Evolutionary conservation across 257 asterid genomes (phyloP).

Genomic region (Lycium ferocissimum): DNA sequence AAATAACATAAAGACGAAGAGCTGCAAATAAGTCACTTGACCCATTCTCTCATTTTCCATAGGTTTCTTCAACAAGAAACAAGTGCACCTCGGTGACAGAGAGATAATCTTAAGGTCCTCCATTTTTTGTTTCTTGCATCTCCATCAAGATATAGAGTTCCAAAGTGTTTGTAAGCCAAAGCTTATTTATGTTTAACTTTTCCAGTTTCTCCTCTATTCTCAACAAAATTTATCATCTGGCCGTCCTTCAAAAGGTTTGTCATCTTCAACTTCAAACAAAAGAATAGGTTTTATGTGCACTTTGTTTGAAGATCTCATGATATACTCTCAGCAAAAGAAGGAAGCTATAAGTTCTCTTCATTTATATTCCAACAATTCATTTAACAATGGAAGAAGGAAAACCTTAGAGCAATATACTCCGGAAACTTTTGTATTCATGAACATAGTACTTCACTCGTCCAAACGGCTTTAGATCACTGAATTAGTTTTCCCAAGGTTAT

Average conservation of each 20-base stretch:
- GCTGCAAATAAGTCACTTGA: not conserved
- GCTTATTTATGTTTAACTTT: not conserved
- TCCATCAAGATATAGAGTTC: not conserved
- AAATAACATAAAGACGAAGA: not conserved
- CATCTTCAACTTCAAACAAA: conserved; percentile 17
- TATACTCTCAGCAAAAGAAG: not conserved
- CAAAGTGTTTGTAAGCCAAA: conserved; percentile 19
- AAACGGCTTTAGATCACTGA: not conserved
- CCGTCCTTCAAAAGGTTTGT: conserved; percentile 11
- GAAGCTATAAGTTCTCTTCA: not conserved
- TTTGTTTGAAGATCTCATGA: conserved; percentile 11
- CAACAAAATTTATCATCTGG: not conserved
- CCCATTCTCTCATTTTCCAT: conserved; percentile 1
- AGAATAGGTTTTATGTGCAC: not conserved
- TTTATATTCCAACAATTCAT: not conserved
- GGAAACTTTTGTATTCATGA: not conserved
- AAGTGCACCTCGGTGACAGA: not conserved
- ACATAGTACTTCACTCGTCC: not conserved
- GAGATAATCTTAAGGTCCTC: not conserved
- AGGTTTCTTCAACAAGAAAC: not conserved
- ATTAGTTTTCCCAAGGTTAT: not conserved
- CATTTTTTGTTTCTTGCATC: conserved; percentile 11
- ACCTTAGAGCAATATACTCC: not conserved
- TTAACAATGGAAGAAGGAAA: not conserved
- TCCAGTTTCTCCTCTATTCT: conserved; percentile 15